phyloP scores from a whole-genome alignment of 2,329 filamentous ascomycete species.

The Clarireedia monteithiana region DNA sequence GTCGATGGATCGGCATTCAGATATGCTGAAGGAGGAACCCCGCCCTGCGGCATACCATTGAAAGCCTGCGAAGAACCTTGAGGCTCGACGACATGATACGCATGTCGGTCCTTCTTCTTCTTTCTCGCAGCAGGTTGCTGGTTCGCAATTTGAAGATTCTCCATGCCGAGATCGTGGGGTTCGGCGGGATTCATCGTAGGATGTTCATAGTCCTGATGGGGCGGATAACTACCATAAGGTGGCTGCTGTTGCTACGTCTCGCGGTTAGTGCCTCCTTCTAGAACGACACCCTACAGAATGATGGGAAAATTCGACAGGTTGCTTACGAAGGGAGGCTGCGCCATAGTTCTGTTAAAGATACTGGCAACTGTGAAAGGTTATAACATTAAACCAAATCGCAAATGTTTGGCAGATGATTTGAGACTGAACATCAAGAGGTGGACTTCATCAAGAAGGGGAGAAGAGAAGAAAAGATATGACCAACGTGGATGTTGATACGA shows the following conservation, averaged over 20 bases:
- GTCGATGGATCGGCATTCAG: conserved; percentile 45
- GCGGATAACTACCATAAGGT: conserved; percentile 2
- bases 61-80: conserved; percentile 61
- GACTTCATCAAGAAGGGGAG: background rate
- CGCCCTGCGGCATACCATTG: conserved; percentile 56
- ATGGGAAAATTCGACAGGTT: conserved; percentile 4
- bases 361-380: background rate
- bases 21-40: conserved; percentile 48
- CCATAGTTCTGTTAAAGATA: conserved; percentile 7
- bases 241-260: conserved; percentile 1
- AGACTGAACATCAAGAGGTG: background rate
- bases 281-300: background rate
- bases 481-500: background rate
- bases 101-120: conserved; percentile 94
- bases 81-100: conserved; percentile 79
- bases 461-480: background rate
- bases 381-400: conserved; percentile 1
- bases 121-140: conserved; percentile 36
- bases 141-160: conserved; percentile 9
- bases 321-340: conserved; percentile 10
- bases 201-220: background rate
- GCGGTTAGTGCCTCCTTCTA: background rate
- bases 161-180: conserved; percentile 8
- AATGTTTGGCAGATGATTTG: background rate
- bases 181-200: conserved; percentile 1